Conservation (phyloP, 108 stramenopile genomes). For the Pseudonitzschia multiseries region DNA sequence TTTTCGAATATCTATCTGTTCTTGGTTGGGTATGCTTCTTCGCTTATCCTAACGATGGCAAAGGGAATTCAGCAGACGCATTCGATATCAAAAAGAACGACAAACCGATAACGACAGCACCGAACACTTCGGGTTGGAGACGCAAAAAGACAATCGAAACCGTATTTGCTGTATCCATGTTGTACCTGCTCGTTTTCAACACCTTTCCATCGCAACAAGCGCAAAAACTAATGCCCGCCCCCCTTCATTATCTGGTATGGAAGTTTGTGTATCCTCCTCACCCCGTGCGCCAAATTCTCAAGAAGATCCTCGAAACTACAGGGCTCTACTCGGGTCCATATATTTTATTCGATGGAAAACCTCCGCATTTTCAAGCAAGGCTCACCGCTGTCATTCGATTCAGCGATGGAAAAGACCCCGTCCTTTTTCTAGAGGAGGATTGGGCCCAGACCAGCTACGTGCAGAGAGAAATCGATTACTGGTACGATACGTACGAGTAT, state of each 20-base stretch:
- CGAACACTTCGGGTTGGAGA: neutral
- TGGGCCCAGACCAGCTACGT: neutral
- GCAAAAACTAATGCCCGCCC: neutral
- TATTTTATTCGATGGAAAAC: neutral
- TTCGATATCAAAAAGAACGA: neutral
- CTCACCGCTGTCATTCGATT: slow-evolving; percentile 16
- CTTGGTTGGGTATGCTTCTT: slow-evolving; percentile 25
- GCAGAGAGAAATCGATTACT: slow-evolving; percentile 8
- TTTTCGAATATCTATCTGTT: slow-evolving; percentile 16
- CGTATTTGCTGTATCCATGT: neutral
- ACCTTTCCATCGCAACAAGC: neutral
- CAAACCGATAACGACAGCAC: too few relatives aligned
- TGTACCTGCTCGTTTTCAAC: slow-evolving; percentile 5
- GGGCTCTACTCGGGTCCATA: slow-evolving; percentile 8
- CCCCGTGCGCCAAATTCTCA: neutral
- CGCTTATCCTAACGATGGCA: slow-evolving; percentile 13
- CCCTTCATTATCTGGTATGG: neutral
- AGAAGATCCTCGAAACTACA: neutral
- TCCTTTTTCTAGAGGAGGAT: neutral
- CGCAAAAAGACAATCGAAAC: neutral
- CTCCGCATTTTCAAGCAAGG: neutral
- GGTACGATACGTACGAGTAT: slow-evolving; percentile 16
- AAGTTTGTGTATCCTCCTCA: neutral
- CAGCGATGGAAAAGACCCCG: slow-evolving; percentile 12
- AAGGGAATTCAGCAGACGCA: neutral